These are phyloP conservation scores for Geotrichum restrictum DNA, from an alignment of 1,139 yeast genomes.

Conservation along the genomic window DNA sequence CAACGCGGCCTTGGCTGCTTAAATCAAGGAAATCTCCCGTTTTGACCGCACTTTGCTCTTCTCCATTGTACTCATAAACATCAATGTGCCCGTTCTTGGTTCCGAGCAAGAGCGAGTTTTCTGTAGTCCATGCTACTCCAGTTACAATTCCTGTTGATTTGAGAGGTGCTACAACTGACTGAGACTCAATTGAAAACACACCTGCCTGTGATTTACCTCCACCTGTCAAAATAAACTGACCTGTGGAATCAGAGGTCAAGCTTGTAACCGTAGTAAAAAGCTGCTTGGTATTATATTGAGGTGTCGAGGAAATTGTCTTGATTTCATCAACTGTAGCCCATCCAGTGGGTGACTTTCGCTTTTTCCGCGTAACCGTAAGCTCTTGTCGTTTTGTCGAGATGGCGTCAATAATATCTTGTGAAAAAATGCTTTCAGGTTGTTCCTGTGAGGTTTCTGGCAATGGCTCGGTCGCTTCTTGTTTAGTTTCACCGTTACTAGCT, in stretches of 20 bases:
- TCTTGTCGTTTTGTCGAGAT: conserved; percentile 25
- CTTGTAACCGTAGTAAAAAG: conserved; percentile 27
- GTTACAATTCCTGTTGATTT: conserved; percentile 31
- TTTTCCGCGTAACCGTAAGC: conserved; percentile 26
- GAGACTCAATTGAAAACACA: conserved; percentile 23
- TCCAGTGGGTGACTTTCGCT: conserved; percentile 22
- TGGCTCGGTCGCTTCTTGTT: conserved; percentile 22
- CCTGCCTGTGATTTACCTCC: conserved; percentile 32
- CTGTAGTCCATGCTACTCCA: conserved; percentile 28
- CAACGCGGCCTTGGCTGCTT: conserved; percentile 9
- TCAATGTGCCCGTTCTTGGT: conserved; percentile 29
- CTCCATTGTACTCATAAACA: conserved; percentile 17
- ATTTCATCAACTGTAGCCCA: conserved; percentile 25
- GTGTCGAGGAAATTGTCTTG: conserved; percentile 8
- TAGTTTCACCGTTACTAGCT: conserved; percentile 14
- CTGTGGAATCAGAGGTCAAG: conserved; percentile 21
- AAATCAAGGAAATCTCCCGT: conserved; percentile 4
- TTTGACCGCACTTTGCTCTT: conserved; percentile 3
- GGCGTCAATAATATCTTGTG: conserved; percentile 11
- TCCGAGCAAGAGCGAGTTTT: conserved; percentile 24
- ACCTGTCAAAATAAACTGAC: conserved; percentile 26
- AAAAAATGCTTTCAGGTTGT: not conserved
- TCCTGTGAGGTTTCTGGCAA: conserved; percentile 5
- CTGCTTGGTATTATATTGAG: conserved; percentile 27
- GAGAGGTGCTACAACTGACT: conserved; percentile 16